Base-by-base conservation (phyloP, 163 green algal genomes). In the Chlorella variabilis region DNA sequence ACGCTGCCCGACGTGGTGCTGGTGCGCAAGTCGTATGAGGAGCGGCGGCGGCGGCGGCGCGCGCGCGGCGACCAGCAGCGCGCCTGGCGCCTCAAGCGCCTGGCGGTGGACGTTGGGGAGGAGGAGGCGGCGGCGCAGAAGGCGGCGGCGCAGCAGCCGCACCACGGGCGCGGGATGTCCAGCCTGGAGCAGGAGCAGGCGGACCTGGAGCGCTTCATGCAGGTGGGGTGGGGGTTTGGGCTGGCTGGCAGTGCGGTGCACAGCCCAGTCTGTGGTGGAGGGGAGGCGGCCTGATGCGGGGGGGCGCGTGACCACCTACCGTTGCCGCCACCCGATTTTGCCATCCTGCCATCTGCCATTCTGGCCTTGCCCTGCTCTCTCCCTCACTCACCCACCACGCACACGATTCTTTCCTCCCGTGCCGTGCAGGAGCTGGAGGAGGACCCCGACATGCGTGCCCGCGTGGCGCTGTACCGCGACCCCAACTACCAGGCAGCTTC, bases 21-120 rank as follows among this genome's bases (percentile, higher is more conserved):
- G 66, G 92, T 97, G 71, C 87, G 92, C 63, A 99, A 98, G 91
- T 94, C 84, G 71, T 99, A 98, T 81, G 93, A 96, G 85, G 95
- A 97, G 87, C 92, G 92, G 87, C 82, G 96, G 65, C 74, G 83
- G 73, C 82, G 82, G 86, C 79, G 86, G 74, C 82, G 86, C 21
- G 79, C 63, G 34, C 58, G 71, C 33, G 77, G 87, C 51, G 79
- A 85, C 29, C 63, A 83, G 38, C 74, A 81, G 70, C 88, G 92
- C 27, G n/a, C 83, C 4, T 98, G 93, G 94, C 93, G 95, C 90
- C 92, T 98, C n/a, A 94, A 94, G 86, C 89, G 88, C 74, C 85
- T 98, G 86, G 78, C 74, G 1, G 90, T 94, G 81, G 93, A 96
- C 17, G 73, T 36, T 0, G 87, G 71, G 18, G 90, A 89, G 27